Conservation (phyloP, 176 grass and related monocot genomes). For the Elymus sibiricus region DNA sequence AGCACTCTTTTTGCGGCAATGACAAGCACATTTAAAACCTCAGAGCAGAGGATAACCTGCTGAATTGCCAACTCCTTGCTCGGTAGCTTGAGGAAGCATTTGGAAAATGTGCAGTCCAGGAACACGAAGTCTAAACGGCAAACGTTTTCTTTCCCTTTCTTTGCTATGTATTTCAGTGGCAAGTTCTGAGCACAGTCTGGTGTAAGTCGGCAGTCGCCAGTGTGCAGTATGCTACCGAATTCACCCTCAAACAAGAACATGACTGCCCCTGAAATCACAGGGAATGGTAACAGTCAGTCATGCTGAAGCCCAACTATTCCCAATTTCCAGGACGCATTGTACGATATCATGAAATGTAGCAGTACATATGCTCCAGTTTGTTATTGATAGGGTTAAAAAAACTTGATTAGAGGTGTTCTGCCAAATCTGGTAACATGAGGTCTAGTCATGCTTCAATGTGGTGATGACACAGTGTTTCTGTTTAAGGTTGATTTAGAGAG, state of each 20-base stretch:
- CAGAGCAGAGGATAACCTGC: conserved; percentile 54
- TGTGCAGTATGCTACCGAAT: conserved; percentile 85
- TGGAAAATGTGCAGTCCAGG: conserved; percentile 83
- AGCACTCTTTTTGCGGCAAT: background rate
- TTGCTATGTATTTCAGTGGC: conserved; percentile 72
- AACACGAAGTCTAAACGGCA: conserved; percentile 66
- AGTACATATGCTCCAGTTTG: background rate
- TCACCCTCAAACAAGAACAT: conserved; percentile 94
- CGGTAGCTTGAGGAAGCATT: conserved; percentile 77
- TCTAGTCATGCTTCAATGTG: background rate
- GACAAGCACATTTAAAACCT: background rate
- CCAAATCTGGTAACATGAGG: background rate
- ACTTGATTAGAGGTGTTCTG: background rate
- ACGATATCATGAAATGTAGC: background rate
- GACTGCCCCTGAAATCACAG: conserved; percentile 53
- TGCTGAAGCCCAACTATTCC: background rate
- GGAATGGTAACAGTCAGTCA: background rate
- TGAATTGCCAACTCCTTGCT: conserved; percentile 71
- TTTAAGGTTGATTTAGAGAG: background rate
- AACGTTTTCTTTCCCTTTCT: conserved; percentile 60
- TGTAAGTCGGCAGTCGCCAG: conserved; percentile 73
- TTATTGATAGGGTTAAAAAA: background rate
- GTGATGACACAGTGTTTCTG: background rate
- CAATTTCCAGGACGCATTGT: background rate
- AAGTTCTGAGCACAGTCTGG: conserved; percentile 71